Evolutionary conservation across 169 alveolate species (phyloP).

Genomic region (Plasmodium vinckei): DNA sequence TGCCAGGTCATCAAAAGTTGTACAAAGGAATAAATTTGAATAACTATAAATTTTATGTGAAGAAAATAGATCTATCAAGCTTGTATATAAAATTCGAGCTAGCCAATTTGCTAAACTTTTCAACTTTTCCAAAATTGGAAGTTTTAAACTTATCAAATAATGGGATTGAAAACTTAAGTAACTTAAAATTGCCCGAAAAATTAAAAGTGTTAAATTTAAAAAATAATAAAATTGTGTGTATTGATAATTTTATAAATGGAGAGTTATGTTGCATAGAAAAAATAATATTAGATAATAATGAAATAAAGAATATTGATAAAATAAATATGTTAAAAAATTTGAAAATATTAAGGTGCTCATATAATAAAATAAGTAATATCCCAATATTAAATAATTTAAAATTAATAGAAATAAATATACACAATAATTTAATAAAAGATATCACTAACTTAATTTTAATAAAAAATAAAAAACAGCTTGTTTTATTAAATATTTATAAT

Average conservation of each 20-base stretch:
- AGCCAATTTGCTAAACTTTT: constrained; percentile 2
- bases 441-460: constrained; percentile 34
- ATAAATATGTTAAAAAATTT: constrained; percentile 13
- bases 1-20: neutral
- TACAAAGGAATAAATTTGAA: constrained; percentile 16
- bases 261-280: constrained; percentile 13
- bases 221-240: constrained; percentile 21
- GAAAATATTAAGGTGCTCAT: constrained; percentile 54
- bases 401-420: constrained; percentile 41
- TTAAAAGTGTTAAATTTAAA: constrained; percentile 30
- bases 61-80: constrained; percentile 19
- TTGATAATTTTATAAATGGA: constrained; percentile 21
- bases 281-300: constrained; percentile 32
- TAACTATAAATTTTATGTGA: constrained; percentile 1
- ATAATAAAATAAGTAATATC: constrained; percentile 22
- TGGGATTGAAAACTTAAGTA: constrained; percentile 28
- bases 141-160: constrained; percentile 30
- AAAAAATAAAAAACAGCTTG: constrained; percentile 21
- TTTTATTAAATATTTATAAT: constrained; percentile 32
- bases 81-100: constrained; percentile 1
- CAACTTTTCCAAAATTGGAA: constrained; percentile 12
- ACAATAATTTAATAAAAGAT: constrained; percentile 48
- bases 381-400: constrained; percentile 35
- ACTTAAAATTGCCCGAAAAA: constrained; percentile 28
- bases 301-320: constrained; percentile 14